These are phyloP conservation scores for Quercus mongolica DNA, from an alignment of 306 rosid species.

Conservation along the genomic window DNA sequence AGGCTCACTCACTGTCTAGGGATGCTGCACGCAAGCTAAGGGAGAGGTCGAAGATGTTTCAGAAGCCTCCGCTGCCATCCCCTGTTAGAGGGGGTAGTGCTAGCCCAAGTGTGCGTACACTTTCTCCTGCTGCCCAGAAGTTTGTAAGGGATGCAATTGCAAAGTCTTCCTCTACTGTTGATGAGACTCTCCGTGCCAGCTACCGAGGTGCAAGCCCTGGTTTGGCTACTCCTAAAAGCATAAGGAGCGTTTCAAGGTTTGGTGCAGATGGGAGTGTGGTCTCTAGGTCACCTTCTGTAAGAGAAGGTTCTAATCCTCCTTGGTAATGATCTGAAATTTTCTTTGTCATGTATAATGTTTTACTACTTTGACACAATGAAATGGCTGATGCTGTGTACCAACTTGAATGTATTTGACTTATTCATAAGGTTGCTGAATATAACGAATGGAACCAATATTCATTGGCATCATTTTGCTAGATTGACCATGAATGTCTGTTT, in stretches of 20 bases:
- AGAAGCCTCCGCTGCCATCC: slow-evolving; percentile 86
- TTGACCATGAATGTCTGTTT: not conserved
- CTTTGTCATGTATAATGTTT: not conserved
- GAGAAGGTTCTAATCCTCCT: slow-evolving; percentile 79
- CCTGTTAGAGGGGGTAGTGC: slow-evolving; percentile 86
- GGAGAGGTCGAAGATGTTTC: slow-evolving; percentile 83
- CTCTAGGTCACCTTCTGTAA: slow-evolving; percentile 86
- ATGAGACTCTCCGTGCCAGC: slow-evolving; percentile 95
- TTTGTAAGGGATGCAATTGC: slow-evolving; percentile 88
- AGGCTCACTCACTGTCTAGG: slow-evolving; percentile 90
- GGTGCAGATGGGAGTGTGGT: slow-evolving; percentile 58
- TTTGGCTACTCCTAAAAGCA: slow-evolving; percentile 70
- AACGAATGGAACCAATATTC: not conserved
- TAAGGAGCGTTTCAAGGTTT: slow-evolving; percentile 74
- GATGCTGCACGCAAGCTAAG: slow-evolving; percentile 82
- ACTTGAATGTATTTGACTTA: not conserved
- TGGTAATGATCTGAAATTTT: slow-evolving; percentile 49
- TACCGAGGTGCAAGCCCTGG: slow-evolving; percentile 87
- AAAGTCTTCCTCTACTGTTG: slow-evolving; percentile 70
- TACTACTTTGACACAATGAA: slow-evolving; percentile 10
- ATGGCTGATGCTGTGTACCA: not conserved
- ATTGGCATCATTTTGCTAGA: not conserved
- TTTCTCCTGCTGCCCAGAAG: slow-evolving; percentile 97
- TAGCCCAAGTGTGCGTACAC: slow-evolving; percentile 75
- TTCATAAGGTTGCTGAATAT: not conserved